A percentile compares a stretch with the other conserved stretches of the same genome.
Conservation (phyloP, 2,329 filamentous ascomycete genomes). For the Alternaria arborescens region DNA sequence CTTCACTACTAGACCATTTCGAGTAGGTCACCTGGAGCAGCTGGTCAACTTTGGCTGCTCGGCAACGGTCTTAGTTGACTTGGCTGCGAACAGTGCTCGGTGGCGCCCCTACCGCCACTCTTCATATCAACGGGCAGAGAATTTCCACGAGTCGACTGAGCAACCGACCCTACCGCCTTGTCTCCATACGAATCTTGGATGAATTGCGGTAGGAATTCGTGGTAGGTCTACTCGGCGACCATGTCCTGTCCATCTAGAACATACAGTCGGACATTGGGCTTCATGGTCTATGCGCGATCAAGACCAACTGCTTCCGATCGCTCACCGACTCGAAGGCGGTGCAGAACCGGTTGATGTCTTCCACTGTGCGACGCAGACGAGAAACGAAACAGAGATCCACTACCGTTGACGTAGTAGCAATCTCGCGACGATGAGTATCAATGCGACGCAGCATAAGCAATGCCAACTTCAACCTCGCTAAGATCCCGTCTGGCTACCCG, state of each 20-base stretch:
- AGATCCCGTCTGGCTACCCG: slow-evolving; percentile 2
- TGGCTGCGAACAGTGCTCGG: slow-evolving; percentile 1
- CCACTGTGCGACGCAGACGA: neutral
- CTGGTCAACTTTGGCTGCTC: neutral
- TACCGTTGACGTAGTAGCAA: neutral
- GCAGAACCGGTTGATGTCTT: neutral
- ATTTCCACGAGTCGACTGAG: slow-evolving; percentile 8
- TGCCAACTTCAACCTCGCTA: slow-evolving; percentile 9
- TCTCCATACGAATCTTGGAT: neutral
- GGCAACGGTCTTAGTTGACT: slow-evolving; percentile 2
- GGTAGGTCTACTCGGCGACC: neutral
- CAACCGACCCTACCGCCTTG: neutral
- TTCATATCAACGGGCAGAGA: slow-evolving; percentile 9
- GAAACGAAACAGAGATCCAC: slow-evolving; percentile 1
- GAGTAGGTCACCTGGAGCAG: neutral
- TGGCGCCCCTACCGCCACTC: neutral
- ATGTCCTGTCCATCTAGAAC: neutral
- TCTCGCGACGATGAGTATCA: slow-evolving; percentile 1
- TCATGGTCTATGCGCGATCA: slow-evolving; percentile 1
- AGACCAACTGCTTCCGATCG: neutral
- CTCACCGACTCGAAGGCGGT: neutral
- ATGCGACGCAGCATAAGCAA: slow-evolving; percentile 11
- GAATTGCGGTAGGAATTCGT: neutral
- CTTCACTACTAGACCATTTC: neutral
- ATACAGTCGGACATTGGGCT: neutral